Conservation (phyloP, 2,329 filamentous ascomycete species). For the Phialemoniopsis sp. region DNA sequence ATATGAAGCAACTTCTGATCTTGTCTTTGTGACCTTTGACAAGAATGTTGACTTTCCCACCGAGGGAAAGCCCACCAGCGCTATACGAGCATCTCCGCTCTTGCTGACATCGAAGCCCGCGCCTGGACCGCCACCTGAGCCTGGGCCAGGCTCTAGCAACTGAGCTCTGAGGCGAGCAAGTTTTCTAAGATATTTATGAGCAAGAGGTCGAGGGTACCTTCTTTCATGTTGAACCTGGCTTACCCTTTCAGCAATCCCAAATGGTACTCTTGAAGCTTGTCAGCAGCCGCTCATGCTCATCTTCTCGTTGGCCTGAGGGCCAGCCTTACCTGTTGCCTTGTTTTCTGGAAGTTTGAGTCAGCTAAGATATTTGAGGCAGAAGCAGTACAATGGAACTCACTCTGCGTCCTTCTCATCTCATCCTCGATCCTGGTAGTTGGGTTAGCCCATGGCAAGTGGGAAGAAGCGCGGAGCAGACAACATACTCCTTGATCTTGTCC, state of each 20-base stretch:
- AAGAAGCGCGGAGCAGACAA: constrained; percentile 14
- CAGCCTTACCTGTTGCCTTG: constrained; percentile 84
- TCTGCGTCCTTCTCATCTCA: constrained; percentile 99
- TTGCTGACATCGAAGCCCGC: constrained; percentile 93
- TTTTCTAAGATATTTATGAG: constrained; percentile 57
- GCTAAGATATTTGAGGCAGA: not conserved
- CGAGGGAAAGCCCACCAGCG: constrained; percentile 96
- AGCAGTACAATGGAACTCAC: constrained; percentile 47
- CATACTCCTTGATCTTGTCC: constrained; percentile 99
- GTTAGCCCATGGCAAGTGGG: too few relatives aligned
- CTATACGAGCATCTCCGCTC: constrained; percentile 92
- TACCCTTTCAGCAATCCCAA: constrained; percentile 96
- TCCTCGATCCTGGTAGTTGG: constrained; percentile 83
- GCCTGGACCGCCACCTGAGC: constrained; percentile 72
- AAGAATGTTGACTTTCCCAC: constrained; percentile 98
- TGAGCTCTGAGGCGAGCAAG: constrained; percentile 92
- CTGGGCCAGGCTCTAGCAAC: constrained; percentile 82
- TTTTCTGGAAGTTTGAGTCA: constrained; percentile 65
- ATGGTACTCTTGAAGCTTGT: constrained; percentile 73
- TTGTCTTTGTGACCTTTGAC: constrained; percentile 98
- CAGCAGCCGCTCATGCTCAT: too few relatives aligned
- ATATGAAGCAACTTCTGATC: constrained; percentile 92
- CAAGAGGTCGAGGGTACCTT: not conserved
- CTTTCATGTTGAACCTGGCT: constrained; percentile 14
- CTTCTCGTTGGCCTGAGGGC: too few relatives aligned